Conservation (phyloP, 805 yeast species). For the Teunomyces funiuensis region DNA sequence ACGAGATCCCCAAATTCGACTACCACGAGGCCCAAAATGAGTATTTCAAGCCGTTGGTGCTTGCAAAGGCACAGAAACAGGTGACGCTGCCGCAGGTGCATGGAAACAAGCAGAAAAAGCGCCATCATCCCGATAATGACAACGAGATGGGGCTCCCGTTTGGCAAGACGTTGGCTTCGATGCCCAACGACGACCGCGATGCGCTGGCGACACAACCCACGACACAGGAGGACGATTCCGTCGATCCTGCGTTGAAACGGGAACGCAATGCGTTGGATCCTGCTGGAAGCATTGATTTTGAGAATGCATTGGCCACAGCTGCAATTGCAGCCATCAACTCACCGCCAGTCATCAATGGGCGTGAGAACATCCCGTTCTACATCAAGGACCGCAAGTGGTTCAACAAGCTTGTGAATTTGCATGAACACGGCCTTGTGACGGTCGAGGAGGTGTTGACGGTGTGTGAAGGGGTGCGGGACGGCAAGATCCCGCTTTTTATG, state of each 20-base stretch:
- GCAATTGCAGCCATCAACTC: conserved; percentile 34
- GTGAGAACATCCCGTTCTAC: conserved; percentile 26
- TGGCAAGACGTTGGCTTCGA: conserved; percentile 10
- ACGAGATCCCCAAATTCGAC: conserved; percentile 34
- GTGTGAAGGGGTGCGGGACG: conserved; percentile 38
- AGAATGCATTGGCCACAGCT: conserved; percentile 28
- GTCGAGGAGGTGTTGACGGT: conserved; percentile 32
- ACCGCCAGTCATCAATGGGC: conserved; percentile 24
- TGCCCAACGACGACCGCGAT: conserved; percentile 11
- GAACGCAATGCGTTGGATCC: conserved; percentile 16
- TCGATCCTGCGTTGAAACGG: conserved; percentile 30
- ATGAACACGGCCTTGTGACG: conserved; percentile 25
- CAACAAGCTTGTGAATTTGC: conserved; percentile 28
- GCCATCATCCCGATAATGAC: conserved; percentile 6
- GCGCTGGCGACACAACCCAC: conserved; percentile 6
- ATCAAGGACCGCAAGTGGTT: conserved; percentile 39
- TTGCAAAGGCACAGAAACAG: conserved; percentile 16
- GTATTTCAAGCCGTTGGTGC: conserved; percentile 26
- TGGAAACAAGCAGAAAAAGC: conserved; percentile 6
- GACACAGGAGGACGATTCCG: conserved; percentile 22
- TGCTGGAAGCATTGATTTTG: conserved; percentile 17
- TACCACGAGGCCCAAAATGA: conserved; percentile 27
- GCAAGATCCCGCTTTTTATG: conserved; percentile 37
- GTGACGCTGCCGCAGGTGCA: conserved; percentile 6
- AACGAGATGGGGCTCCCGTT: conserved; percentile 7